These are phyloP conservation scores for Coemansia sp. DNA, from an alignment of 192 early-diverging fungal genomes.

Conservation along the genomic window DNA sequence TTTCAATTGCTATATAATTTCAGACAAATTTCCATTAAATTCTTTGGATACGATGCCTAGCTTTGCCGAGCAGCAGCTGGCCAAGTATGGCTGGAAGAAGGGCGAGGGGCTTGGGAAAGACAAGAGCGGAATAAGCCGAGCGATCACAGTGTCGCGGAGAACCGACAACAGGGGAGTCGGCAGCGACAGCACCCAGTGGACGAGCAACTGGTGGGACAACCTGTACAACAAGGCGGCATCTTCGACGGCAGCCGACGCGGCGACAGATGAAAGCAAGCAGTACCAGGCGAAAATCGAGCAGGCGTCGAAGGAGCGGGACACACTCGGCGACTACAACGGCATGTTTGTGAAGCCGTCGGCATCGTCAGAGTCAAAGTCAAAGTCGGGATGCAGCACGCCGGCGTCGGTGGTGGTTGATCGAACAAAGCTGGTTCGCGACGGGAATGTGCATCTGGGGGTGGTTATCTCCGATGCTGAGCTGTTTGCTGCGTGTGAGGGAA, in stretches of 20 bases:
- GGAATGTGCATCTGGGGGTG: slow-evolving; percentile 58
- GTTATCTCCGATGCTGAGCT: slow-evolving; percentile 77
- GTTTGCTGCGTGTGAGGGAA: slow-evolving; percentile 86
- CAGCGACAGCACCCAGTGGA: slow-evolving; percentile 66
- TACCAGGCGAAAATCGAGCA: slow-evolving; percentile 7
- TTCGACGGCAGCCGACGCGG: slow-evolving; percentile 57
- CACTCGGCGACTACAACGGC: slow-evolving; percentile 39
- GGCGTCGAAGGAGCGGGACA: slow-evolving; percentile 28
- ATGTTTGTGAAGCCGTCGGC: slow-evolving; percentile 50
- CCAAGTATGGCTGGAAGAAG: slow-evolving; percentile 84
- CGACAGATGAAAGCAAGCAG: slow-evolving; percentile 27
- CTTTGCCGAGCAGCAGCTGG: slow-evolving; percentile 81
- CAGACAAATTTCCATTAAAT: neutral
- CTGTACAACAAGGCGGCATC: slow-evolving; percentile 83
- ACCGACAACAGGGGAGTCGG: slow-evolving; percentile 78
- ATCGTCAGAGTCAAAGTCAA: neutral
- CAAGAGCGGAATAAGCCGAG: slow-evolving; percentile 74
- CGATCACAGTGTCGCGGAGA: slow-evolving; percentile 77
- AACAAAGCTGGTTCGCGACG: slow-evolving; percentile 56
- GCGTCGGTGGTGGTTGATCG: slow-evolving; percentile 15
- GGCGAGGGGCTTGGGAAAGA: slow-evolving; percentile 77
- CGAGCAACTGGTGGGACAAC: slow-evolving; percentile 92
- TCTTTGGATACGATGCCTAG: slow-evolving; percentile 23
- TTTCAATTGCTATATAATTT: neutral
- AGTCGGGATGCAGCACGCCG: slow-evolving; percentile 14